A percentile compares a stretch with the other conserved stretches of the same genome.
Conservation (phyloP, 768 basidiomycete species). For the Collybia sp. region DNA sequence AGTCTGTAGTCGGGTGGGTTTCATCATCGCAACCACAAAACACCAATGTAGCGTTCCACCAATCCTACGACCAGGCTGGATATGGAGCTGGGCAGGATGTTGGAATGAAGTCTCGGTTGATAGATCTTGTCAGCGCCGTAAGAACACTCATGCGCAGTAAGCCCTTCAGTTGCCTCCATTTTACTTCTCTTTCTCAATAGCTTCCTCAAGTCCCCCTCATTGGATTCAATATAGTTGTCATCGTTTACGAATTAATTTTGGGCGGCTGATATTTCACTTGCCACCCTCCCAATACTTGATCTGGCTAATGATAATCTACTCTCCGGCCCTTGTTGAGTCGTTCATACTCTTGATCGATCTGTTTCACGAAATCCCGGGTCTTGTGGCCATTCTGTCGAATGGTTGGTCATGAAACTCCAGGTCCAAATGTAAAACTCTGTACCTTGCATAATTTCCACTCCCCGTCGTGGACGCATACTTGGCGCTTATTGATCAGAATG, state of each 20-base stretch:
- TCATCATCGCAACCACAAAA: constrained; percentile 62
- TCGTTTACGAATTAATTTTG: constrained; percentile 78
- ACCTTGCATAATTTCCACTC: constrained; percentile 81
- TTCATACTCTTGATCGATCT: constrained; percentile 73
- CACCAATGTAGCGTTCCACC: constrained; percentile 53
- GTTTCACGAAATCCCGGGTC: constrained; percentile 66
- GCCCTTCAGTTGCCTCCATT: constrained; percentile 28
- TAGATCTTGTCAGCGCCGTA: constrained; percentile 93
- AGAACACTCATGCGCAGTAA: constrained; percentile 96
- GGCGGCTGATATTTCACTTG: constrained; percentile 28
- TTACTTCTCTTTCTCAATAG: background rate
- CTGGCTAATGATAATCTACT: constrained; percentile 1
- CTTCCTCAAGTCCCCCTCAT: constrained; percentile 80
- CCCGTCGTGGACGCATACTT: constrained; percentile 73
- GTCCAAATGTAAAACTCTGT: constrained; percentile 8
- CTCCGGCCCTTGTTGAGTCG: constrained; percentile 41
- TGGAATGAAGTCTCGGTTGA: constrained; percentile 77
- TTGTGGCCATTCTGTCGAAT: constrained; percentile 63
- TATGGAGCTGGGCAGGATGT: constrained; percentile 54
- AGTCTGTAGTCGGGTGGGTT: constrained; percentile 74
- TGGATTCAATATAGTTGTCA: constrained; percentile 79
- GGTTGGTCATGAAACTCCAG: constrained; percentile 8
- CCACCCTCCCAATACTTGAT: constrained; percentile 2
- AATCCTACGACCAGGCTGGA: constrained; percentile 62
- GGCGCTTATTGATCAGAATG: constrained; percentile 63